Evolutionary conservation across 345 rosid genomes (phyloP), one percentile per base, ranked within the genome.

Genomic region (Citrus medica): DNA sequence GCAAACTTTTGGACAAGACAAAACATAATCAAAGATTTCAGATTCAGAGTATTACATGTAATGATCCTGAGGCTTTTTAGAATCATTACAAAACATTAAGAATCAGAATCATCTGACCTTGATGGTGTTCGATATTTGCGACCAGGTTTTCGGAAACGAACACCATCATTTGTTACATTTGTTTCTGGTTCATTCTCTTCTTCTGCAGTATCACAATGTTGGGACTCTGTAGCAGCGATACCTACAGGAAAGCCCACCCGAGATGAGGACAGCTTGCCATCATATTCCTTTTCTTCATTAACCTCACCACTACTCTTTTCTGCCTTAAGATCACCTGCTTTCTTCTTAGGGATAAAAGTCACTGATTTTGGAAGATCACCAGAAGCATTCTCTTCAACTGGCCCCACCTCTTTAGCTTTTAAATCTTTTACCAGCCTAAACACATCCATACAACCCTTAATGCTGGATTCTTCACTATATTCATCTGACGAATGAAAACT

Each of bases 271-370:
- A 65, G 81, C 69, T 71, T 38, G 22, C 27, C 35, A 22, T 68
- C 72, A 40, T 81, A 76, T 64, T 75, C 77, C 35, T 64, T 46
- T 42, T 28, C 82, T 56, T 74, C 84, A 69, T 64, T 71, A 21
- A 55, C 7, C 82, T 83, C 83, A 16, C 66, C 30, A 79, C 42
- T 65, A 58, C 64, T 35, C 16, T 65, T 46, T 37, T 28, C 82
- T 56, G 74, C 84, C 70, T 64, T 71, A 21, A 56, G n/a, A n/a
- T 78, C 82, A 17, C 67, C 67, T 0, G 69, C 40, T 73, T 80
- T 90, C 76, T 83, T 90, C 88, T 82, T 87, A 3, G 91, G 89
- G 51, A 88, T 83, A 77, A 91, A 93, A 8, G 88, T 74, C 65
- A 86, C 85, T 0, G 87, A 81, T 75, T 80, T 84, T 8, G 83